Evolutionary conservation across 176 grass and related monocot species (phyloP).

Genomic region (Rhipidocladum racemiflorum): DNA sequence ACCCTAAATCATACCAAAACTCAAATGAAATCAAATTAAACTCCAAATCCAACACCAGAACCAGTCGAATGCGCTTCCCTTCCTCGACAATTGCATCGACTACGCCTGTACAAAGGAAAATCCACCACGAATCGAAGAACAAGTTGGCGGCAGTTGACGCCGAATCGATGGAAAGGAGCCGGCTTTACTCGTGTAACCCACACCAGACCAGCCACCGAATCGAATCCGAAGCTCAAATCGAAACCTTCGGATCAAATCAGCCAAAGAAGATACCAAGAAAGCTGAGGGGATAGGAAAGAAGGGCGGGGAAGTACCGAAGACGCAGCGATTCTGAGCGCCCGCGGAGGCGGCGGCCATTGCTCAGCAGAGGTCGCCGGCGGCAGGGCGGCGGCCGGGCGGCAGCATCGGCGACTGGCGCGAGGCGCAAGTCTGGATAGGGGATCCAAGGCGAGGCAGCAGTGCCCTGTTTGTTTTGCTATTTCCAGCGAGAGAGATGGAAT

Average conservation of each 20-base stretch:
- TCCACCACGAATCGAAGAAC: background rate
- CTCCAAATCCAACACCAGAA: background rate
- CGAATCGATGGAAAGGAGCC: background rate
- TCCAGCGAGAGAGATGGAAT: background rate
- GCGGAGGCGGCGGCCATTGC: conserved; percentile 48
- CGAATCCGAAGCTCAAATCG: background rate
- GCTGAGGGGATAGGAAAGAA: background rate
- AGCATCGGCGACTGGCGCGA: conserved; percentile 17
- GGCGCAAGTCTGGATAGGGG: background rate
- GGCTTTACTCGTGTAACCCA: background rate
- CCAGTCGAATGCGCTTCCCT: background rate
- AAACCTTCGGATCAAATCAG: background rate
- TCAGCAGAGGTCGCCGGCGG: conserved; percentile 29
- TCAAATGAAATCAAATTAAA: background rate
- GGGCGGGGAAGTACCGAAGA: conserved; percentile 57
- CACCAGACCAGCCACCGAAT: background rate
- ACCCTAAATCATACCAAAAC: conserved; percentile 30
- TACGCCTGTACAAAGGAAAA: background rate
- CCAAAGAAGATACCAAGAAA: background rate
- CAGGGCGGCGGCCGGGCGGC: conserved; percentile 5
- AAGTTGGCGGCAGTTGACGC: background rate
- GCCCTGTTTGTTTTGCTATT: background rate
- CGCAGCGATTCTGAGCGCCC: conserved; percentile 75
- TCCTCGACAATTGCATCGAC: background rate
- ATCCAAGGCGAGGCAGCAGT: background rate